Evolutionary conservation across 148 eudicot species (phyloP).

Genomic region (Cornus controversa): DNA sequence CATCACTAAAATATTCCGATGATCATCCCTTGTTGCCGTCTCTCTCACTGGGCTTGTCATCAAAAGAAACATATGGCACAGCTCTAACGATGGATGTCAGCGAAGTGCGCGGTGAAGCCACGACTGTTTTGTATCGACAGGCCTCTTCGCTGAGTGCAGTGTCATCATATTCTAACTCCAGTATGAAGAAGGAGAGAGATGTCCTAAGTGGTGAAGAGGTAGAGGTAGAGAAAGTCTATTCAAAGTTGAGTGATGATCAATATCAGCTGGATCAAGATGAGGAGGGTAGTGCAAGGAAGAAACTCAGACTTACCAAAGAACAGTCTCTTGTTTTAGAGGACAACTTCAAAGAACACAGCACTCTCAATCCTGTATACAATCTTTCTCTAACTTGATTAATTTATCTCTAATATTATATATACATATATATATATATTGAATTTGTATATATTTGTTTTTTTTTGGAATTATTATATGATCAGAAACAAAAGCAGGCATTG

Average conservation of each 20-base stretch:
- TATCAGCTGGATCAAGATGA: conserved; percentile 29
- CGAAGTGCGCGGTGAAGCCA: background rate
- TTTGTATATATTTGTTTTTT: background rate
- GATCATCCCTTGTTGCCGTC: background rate
- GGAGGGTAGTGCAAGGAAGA: conserved; percentile 35
- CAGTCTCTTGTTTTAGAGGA: conserved; percentile 38
- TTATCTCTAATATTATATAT: background rate
- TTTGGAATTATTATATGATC: background rate
- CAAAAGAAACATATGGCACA: background rate
- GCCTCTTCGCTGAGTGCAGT: conserved; percentile 9
- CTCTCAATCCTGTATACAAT: conserved; percentile 33
- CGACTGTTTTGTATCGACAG: background rate
- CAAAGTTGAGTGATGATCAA: conserved; percentile 11
- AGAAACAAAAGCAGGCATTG: conserved; percentile 38
- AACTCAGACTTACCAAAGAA: conserved; percentile 34
- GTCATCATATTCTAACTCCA: conserved; percentile 16
- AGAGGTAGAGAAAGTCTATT: conserved; percentile 6
- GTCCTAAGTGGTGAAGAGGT: conserved; percentile 12
- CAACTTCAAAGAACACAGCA: conserved; percentile 37
- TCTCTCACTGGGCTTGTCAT: conserved; percentile 15
- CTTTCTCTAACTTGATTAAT: background rate
- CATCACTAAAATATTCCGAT: background rate
- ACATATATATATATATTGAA: too few relatives aligned
- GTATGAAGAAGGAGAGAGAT: conserved; percentile 23
- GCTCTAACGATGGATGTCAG: background rate